Conservation (phyloP, 306 rosid species). For the Abrus precatorius region DNA sequence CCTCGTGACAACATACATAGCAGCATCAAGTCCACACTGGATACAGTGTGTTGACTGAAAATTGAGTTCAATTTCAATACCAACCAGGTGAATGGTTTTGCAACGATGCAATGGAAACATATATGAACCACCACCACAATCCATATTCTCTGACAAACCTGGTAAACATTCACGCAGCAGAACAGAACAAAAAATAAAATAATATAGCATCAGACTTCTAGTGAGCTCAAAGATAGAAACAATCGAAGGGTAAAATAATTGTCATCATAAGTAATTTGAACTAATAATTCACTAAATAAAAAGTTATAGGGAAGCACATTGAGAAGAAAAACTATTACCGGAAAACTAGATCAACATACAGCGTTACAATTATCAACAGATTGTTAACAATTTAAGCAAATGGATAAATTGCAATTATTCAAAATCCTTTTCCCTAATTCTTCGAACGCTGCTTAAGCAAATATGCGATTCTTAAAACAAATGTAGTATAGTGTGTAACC, state of each 20-base stretch:
- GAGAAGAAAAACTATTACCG: neutral
- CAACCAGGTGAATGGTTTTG: conserved; percentile 73
- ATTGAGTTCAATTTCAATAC: conserved; percentile 41
- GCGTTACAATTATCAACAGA: neutral
- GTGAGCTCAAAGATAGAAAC: neutral
- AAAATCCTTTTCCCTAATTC: neutral
- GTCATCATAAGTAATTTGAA: neutral
- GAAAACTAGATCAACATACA: neutral
- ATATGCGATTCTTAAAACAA: neutral
- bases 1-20: conserved; percentile 26
- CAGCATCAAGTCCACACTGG: conserved; percentile 32
- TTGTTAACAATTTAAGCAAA: neutral
- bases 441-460: neutral
- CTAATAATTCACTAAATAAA: neutral
- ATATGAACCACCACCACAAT: conserved; percentile 56
- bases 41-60: conserved; percentile 40
- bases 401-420: neutral
- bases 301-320: neutral
- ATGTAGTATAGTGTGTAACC: neutral
- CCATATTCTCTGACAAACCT: conserved; percentile 58
- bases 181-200: neutral
- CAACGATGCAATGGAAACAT: conserved; percentile 63
- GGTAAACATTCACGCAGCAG: conserved; percentile 9
- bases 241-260: neutral
- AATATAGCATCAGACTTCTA: conserved; percentile 25